These are phyloP conservation scores for Fomitopsis pinicola DNA, from an alignment of 1,284 basidiomycete genomes.

Conservation along the genomic window DNA sequence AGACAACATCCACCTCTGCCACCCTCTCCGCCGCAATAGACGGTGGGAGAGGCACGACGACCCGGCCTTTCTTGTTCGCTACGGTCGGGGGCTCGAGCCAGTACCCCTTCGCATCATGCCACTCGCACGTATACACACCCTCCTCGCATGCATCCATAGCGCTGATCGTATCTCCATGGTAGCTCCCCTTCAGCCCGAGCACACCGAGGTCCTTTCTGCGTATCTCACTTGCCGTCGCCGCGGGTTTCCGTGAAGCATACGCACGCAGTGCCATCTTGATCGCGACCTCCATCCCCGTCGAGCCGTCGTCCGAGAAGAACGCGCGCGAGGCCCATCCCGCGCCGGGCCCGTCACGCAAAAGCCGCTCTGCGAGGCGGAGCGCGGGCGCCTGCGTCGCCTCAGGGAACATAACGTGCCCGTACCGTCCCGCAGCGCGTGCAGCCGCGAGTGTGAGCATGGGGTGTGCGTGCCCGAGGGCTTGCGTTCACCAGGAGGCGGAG, in stretches of 20 bases:
- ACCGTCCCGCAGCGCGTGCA: constrained; percentile 86
- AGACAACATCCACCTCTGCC: constrained; percentile 32
- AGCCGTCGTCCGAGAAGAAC: constrained; percentile 94
- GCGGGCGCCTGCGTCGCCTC: constrained; percentile 86
- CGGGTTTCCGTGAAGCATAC: constrained; percentile 46
- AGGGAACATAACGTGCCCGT: constrained; percentile 97
- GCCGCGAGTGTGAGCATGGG: constrained; percentile 81
- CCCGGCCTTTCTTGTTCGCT: constrained; percentile 58
- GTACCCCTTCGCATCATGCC: constrained; percentile 90
- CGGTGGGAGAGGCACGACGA: constrained; percentile 57
- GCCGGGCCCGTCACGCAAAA: constrained; percentile 71
- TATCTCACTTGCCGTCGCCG: constrained; percentile 22
- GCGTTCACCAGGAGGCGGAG: constrained; percentile 99
- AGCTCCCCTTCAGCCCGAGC: constrained; percentile 88
- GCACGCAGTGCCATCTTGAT: constrained; percentile 95
- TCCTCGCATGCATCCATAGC: constrained; percentile 95
- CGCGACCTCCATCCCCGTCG: constrained; percentile 94
- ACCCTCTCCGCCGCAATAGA: constrained; percentile 37
- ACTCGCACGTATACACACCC: constrained; percentile 93
- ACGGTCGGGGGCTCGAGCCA: constrained; percentile 93
- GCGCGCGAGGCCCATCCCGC: constrained; percentile 87
- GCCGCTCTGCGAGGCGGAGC: constrained; percentile 69
- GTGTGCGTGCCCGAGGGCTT: constrained; percentile 84
- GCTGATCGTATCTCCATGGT: constrained; percentile 98
- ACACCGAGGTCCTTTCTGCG: constrained; percentile 71